Conservation (phyloP, 2,329 filamentous ascomycete genomes). For the Fusarium anguioides region DNA sequence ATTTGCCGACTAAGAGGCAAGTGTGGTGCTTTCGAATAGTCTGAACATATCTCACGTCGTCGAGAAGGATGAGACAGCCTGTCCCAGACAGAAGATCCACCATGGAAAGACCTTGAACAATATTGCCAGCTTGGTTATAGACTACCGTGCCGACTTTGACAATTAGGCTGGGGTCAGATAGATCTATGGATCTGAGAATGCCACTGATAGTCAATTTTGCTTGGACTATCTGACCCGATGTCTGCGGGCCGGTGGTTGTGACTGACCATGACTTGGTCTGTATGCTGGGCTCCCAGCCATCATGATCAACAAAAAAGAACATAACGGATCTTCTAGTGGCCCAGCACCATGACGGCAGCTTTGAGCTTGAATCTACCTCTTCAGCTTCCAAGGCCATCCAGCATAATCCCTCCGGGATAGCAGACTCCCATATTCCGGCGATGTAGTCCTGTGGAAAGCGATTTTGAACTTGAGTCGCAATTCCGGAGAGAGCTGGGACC, state of each 20-base stretch:
- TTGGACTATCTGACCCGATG: not conserved
- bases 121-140: too few relatives aligned
- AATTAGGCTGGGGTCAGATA: not conserved
- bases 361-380: not conserved
- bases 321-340: not conserved
- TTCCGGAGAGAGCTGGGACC: slow-evolving; percentile 1
- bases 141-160: not conserved
- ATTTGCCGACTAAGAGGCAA: not conserved
- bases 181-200: not conserved
- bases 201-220: not conserved
- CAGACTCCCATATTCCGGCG: not conserved
- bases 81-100: not conserved
- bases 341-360: slow-evolving; percentile 10
- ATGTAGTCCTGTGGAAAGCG: not conserved
- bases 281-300: not conserved
- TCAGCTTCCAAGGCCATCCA: not conserved
- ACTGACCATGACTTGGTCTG: not conserved
- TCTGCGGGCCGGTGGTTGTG: not conserved
- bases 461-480: not conserved
- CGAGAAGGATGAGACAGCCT: not conserved
- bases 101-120: not conserved
- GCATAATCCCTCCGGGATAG: not conserved
- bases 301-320: not conserved
- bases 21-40: not conserved
- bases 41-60: not conserved